Base-by-base conservation (phyloP, 495 filamentous ascomycete genomes). In the Trichoderma asperelloides region DNA sequence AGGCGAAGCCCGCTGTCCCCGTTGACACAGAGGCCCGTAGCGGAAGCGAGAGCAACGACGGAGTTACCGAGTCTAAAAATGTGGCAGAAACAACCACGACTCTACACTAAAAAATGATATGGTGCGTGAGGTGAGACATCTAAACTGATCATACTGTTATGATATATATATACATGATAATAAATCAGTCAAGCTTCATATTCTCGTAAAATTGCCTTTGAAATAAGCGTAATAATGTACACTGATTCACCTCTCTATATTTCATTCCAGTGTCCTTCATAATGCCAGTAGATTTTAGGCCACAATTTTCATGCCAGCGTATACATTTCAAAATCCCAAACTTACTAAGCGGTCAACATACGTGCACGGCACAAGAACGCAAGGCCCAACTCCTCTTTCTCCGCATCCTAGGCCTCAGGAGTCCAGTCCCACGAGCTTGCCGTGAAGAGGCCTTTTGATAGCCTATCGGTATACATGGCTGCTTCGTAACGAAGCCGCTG, bases 371-470 rank as follows among this genome's bases (percentile, higher is more conserved):
- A 25, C 27, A 23, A 13, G 30, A 27, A 60, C 23, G 16, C 23
- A 28, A 23, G 47, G 18, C 47, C 47, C 21, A 21, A 8, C 21
- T 23, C 47, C n/a, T 51, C 18, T 25, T 30, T 25, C 21, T 5
- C n/a, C 68, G 64, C 49, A 6, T 66, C 23, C 25, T 64, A 75
- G 1, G 77, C 75, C 60, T 84, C 81, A 0, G 80, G 77, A 12
- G 83, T 82, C 87, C 87, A 89, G 63, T 87, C 78, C 81, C 86
- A 84, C 67, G 79, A 79, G 27, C 76, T 74, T 0, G 87, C 85
- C 37, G 81, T 87, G 70, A 89, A 89, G 63, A 89, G 72, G 12
- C 76, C 77, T 63, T 77, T 78, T 0, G 83, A 76, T 66, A 82
- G 72, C 64, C 73, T 77, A 33, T 78, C 75, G 66, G 74, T 72